These are phyloP conservation scores for Amborella trichopoda DNA, from an alignment of 164 flowering plant genomes.

Conservation along the genomic window DNA sequence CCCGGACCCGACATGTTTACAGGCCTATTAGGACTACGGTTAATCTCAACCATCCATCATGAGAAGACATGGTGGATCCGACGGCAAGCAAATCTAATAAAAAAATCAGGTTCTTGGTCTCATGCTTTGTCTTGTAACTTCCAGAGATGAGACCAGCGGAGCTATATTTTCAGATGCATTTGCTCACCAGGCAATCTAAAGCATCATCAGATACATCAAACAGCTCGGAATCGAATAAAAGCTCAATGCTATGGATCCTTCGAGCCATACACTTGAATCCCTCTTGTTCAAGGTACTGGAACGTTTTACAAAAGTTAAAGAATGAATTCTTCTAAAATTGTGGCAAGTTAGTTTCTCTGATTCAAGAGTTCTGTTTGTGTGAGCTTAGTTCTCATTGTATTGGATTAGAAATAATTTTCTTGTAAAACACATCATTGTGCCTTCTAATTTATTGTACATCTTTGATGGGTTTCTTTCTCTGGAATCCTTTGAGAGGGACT, in stretches of 20 bases:
- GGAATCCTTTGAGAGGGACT: too few species aligned
- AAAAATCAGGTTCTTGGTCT: background rate
- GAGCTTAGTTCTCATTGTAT: too few species aligned
- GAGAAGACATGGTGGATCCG: background rate
- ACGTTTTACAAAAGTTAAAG: constrained; percentile 32
- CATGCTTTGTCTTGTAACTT: constrained; percentile 1
- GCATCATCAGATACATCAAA: constrained; percentile 16
- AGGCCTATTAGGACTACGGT: background rate
- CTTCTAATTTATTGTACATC: too few species aligned
- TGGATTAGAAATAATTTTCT: too few species aligned
- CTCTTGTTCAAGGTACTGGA: constrained; percentile 85
- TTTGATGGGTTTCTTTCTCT: too few species aligned
- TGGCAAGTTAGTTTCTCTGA: too few species aligned
- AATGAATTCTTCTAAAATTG: too few species aligned
- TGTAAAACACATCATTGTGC: too few species aligned
- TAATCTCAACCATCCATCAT: background rate
- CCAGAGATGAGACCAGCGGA: constrained; percentile 83
- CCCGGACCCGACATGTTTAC: too few species aligned
- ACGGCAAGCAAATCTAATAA: background rate
- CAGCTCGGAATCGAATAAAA: constrained; percentile 22
- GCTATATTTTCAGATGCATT: constrained; percentile 74
- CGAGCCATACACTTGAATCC: constrained; percentile 84
- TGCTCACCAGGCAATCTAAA: constrained; percentile 40
- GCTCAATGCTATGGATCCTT: constrained; percentile 44
- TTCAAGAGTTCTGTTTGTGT: too few species aligned